phyloP scores from a whole-genome alignment of 306 rosid species.

The Ziziphus jujuba region DNA sequence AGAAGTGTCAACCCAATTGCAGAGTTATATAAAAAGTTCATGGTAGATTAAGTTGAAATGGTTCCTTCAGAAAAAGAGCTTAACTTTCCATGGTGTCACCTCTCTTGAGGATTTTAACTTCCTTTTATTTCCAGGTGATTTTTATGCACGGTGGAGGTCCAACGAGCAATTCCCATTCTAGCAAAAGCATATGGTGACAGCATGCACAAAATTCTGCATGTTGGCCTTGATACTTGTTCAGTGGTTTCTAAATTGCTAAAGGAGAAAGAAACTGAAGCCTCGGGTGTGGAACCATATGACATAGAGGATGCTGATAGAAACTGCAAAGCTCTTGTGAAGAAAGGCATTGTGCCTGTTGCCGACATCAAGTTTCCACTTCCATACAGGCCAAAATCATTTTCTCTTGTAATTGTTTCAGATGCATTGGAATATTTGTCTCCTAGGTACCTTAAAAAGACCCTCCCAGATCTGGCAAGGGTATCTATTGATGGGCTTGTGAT shows the following conservation, averaged over 20 bases:
- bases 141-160: constrained; percentile 63
- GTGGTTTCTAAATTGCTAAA: constrained; percentile 55
- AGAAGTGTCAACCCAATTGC: too few relatives aligned
- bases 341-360: constrained; percentile 59
- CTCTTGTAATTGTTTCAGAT: constrained; percentile 68
- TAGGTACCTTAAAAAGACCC: constrained; percentile 72
- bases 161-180: constrained; percentile 50
- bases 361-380: constrained; percentile 77
- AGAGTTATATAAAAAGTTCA: too few relatives aligned
- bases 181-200: constrained; percentile 59
- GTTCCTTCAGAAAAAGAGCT: too few relatives aligned
- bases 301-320: constrained; percentile 59
- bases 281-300: constrained; percentile 81
- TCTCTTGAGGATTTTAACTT: too few relatives aligned
- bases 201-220: constrained; percentile 70
- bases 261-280: constrained; percentile 74
- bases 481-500: constrained; percentile 58
- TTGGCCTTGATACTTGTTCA: constrained; percentile 62
- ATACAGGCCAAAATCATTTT: constrained; percentile 66
- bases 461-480: constrained; percentile 69
- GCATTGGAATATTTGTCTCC: constrained; percentile 74
- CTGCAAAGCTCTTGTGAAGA: constrained; percentile 60
- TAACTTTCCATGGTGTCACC: too few relatives aligned
- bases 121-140: constrained; percentile 47
- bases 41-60: too few relatives aligned